Evolutionary conservation across 2,329 filamentous ascomycete species (phyloP), one percentile per base, ranked within the genome.

Genomic region (Mycosphaerella arachidis): DNA sequence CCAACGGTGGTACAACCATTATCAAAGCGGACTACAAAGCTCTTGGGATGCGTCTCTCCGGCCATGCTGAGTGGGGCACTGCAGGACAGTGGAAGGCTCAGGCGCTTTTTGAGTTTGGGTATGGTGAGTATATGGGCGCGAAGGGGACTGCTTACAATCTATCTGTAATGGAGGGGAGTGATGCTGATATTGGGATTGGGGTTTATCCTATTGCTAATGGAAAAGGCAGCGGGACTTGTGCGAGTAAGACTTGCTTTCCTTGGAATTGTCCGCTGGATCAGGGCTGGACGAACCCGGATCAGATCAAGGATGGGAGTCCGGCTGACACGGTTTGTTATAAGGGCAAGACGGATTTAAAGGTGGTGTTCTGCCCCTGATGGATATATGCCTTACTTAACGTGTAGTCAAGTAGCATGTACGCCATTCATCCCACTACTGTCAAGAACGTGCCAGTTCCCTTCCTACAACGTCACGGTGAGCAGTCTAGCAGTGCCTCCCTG

Each of bases 321-420:
- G 70, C 70, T 35, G 70, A 72, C 64, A 70, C 69, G 10, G 68
- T 68, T n/a, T 72, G 70, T 58, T 71, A 71, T 50, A 18, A 70
- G 6, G 70, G 69, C 9, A 65, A 65, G 60, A 70, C 64, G 18
- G 64, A 67, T 30, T 71, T 71, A 51, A 65, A 66, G 56, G 66
- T 72, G 13, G 64, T 68, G 2, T 71, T 63, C 40, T 71, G 70
- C 46, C 68, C 68, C 51, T 55, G 40, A 43, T 18, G 40, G 13
- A 16, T 37, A 37, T 5, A 37, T 24, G 24, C 24, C 24, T 24
- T 24, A 24, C 24, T 24, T 24, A 24, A 1, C 24, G 3, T 24
- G 24, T 24, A 24, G 24, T 24, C 24, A 24, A 24, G 24, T 24
- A 24, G 24, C 24, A 24, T 24, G 24, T 24, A 24, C 3, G 24